phyloP scores from a whole-genome alignment of 1,284 basidiomycete genomes.

The Boletus semigastroideus region DNA sequence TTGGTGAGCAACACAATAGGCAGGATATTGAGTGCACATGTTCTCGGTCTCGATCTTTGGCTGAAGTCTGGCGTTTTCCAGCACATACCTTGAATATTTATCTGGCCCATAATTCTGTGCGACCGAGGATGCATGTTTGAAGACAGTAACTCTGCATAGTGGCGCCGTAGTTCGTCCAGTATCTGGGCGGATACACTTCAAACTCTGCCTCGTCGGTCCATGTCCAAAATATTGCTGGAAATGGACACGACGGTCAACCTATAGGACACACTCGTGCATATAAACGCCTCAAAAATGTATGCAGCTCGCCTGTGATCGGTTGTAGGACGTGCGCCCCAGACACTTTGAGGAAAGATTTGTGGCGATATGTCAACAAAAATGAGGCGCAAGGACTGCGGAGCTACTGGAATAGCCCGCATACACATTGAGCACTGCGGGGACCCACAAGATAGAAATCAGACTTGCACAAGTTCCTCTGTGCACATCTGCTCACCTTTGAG shows the following conservation, averaged over 20 bases:
- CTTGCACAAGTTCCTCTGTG: neutral
- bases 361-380: slow-evolving; percentile 13
- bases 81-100: slow-evolving; percentile 25
- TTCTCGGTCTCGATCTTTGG: slow-evolving; percentile 6
- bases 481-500: neutral
- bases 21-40: slow-evolving; percentile 18
- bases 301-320: slow-evolving; percentile 3
- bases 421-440: neutral
- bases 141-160: neutral
- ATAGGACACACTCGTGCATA: neutral
- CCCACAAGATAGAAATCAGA: slow-evolving; percentile 7
- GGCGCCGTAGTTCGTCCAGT: slow-evolving; percentile 18
- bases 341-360: slow-evolving; percentile 22
- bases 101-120: slow-evolving; percentile 7
- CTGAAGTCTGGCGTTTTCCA: slow-evolving; percentile 9
- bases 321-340: slow-evolving; percentile 1
- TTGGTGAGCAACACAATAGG: slow-evolving; percentile 12
- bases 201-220: neutral
- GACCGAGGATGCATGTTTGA: neutral
- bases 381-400: neutral
- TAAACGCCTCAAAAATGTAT: slow-evolving; percentile 1
- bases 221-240: neutral
- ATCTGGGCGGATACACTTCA: neutral
- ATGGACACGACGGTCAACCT: neutral
- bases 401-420: slow-evolving; percentile 16